Conservation (phyloP, 805 yeast species). For the Candida nonsorbophila region DNA sequence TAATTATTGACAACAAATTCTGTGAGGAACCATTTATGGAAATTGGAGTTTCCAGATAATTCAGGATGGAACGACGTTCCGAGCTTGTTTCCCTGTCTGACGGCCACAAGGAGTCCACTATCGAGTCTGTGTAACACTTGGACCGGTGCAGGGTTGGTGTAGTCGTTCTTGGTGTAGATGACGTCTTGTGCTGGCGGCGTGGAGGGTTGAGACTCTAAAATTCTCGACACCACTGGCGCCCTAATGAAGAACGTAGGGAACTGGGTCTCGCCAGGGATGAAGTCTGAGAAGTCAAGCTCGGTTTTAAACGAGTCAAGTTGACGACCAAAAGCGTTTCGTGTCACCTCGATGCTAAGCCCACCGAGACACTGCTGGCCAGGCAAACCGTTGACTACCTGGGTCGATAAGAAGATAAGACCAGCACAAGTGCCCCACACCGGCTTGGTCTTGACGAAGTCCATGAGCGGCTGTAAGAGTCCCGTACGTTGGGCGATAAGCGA, state of each 20-base stretch:
- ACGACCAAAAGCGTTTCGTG: slow-evolving; percentile 75
- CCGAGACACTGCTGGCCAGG: slow-evolving; percentile 55
- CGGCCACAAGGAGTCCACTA: slow-evolving; percentile 55
- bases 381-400: slow-evolving; percentile 46
- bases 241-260: slow-evolving; percentile 59
- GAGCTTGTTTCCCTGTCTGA: slow-evolving; percentile 57
- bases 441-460: slow-evolving; percentile 44
- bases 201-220: slow-evolving; percentile 6
- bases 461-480: slow-evolving; percentile 50
- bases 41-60: slow-evolving; percentile 48
- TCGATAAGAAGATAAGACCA: slow-evolving; percentile 65
- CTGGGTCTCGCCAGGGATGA: slow-evolving; percentile 35
- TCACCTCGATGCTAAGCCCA: slow-evolving; percentile 58
- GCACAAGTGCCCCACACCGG: slow-evolving; percentile 89
- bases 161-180: slow-evolving; percentile 16
- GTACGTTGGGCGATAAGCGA: slow-evolving; percentile 67
- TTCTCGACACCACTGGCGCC: slow-evolving; percentile 61
- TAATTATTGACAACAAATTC: slow-evolving; percentile 39
- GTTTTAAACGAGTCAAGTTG: slow-evolving; percentile 63
- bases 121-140: slow-evolving; percentile 37
- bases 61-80: slow-evolving; percentile 86
- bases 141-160: slow-evolving; percentile 24
- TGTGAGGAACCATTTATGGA: slow-evolving; percentile 67
- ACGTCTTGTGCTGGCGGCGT: slow-evolving; percentile 4
- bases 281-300: slow-evolving; percentile 36